Conservation (phyloP, 352 stramenopile species). For the Phytophthora tubulina region DNA sequence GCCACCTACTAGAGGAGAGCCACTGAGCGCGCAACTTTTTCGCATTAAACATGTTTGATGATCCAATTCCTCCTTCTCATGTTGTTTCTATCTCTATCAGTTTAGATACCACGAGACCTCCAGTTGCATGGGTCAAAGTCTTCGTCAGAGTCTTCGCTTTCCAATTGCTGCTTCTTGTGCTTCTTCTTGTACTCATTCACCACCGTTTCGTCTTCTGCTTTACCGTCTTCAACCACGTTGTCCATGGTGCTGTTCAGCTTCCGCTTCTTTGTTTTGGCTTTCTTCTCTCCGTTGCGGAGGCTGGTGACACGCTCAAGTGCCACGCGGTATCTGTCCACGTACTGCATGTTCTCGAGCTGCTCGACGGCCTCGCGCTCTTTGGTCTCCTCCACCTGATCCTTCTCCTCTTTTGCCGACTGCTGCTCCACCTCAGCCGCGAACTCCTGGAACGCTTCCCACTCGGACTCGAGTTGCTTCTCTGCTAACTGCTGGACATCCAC, state of each 20-base stretch:
- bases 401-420: constrained; percentile 44
- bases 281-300: constrained; percentile 26
- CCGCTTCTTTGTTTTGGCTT: constrained; percentile 28
- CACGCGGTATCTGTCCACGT: constrained; percentile 69
- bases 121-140: constrained; percentile 60
- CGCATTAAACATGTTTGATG: constrained; percentile 25
- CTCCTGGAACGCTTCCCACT: constrained; percentile 72
- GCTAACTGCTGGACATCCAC: constrained; percentile 59
- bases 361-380: constrained; percentile 60
- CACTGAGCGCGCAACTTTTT: constrained; percentile 22
- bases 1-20: constrained; percentile 22
- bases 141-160: constrained; percentile 39
- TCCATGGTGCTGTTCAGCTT: constrained; percentile 8
- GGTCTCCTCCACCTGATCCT: constrained; percentile 46
- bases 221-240: constrained; percentile 14
- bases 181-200: constrained; percentile 44
- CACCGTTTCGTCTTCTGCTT: constrained; percentile 21
- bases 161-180: constrained; percentile 29
- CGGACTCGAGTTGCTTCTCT: constrained; percentile 50
- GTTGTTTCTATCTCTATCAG: not conserved
- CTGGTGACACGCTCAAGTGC: constrained; percentile 50
- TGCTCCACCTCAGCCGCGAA: constrained; percentile 70
- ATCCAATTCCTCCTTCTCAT: constrained; percentile 2
- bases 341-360: constrained; percentile 75
- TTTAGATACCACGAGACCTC: constrained; percentile 51